Percentiles rank a stretch among this genome's conserved stretches.
phyloP scores from a whole-genome alignment of 116 monocot genomes.

The Iris pallida region DNA sequence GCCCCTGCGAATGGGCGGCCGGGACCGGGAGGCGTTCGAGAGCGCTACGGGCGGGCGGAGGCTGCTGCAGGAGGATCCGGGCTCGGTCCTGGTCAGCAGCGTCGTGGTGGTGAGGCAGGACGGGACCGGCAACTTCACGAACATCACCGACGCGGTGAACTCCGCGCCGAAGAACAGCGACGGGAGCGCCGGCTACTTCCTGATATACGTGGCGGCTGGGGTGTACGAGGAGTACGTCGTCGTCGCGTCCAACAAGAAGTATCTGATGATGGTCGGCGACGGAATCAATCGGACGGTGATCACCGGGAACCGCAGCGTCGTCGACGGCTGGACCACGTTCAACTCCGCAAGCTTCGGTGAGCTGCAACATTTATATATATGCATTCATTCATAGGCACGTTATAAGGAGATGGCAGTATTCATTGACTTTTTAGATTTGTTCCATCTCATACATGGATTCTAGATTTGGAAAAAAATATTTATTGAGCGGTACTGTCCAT shows the following conservation, averaged over 20 bases:
- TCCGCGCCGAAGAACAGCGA: conserved; percentile 17
- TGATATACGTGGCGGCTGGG: conserved; percentile 14
- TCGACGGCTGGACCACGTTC: conserved; percentile 26
- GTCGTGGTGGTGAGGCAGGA: conserved; percentile 13
- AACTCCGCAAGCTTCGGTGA: conserved; percentile 22
- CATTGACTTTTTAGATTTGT: too few relatives aligned
- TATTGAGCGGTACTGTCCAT: too few relatives aligned
- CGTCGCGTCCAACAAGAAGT: conserved; percentile 9
- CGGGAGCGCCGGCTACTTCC: conserved; percentile 11
- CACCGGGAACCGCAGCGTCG: conserved; percentile 13
- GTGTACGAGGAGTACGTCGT: conserved; percentile 18
- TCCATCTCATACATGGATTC: too few relatives aligned
- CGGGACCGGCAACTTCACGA: conserved; percentile 18
- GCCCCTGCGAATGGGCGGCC: background rate
- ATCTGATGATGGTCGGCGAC: conserved; percentile 21
- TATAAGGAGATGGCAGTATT: too few relatives aligned
- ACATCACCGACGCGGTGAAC: conserved; percentile 8
- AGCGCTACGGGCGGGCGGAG: conserved; percentile 13
- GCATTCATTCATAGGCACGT: too few relatives aligned
- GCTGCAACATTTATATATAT: background rate
- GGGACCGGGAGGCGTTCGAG: background rate
- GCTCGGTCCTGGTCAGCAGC: conserved; percentile 12
- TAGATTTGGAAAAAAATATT: too few relatives aligned
- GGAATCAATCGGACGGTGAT: conserved; percentile 18
- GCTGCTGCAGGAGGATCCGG: conserved; percentile 23